Evolutionary conservation across 164 flowering plant species (phyloP), one percentile per base, ranked within the genome.

Genomic region (Kingdonia uniflora): DNA sequence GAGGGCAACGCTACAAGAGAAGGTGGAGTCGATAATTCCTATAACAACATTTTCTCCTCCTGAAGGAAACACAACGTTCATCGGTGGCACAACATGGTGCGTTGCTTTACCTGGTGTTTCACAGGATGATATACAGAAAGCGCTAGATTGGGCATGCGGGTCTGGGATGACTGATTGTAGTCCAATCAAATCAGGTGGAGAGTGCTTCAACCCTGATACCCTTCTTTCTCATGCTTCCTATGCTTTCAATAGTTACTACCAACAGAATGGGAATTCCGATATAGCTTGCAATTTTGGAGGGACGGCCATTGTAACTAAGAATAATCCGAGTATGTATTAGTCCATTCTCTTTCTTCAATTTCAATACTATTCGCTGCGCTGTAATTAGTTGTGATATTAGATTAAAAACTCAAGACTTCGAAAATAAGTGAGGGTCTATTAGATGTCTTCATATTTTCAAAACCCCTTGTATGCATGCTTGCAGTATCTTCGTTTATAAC

Each of bases 141-240:
- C 98, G 0, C 51, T 92, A 39, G 96, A 92, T 54, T 92, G 96
- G 96, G 95, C 95, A 0, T 87, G 98, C 61, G 96, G 98, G 0
- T 22, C 64, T 22, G 98, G 98, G 1, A 66, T 35, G 74, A 77
- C 82, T 0, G 81, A 92, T 33, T 92, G 98, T 60, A 23, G 55
- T 1, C 62, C 79, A 0, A 78, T 87, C 42, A 80, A 74, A 51
- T 19, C 65, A 0, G 79, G 76, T 7, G 85, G 85, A 7, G 44
- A 60, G 6, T 92, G 98, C 63, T 92, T 59, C 35, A 60, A 82
- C n/a, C 96, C 98, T 0, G 72, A 92, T 62, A 82, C 82, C 0
- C 77, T 92, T 3, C 40, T 76, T 41, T 79, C 95, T 38, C 98
- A 92, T 58, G 98, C 96, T 8, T 92, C 98, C 0, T 92, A 56